Base-by-base conservation (phyloP, 768 basidiomycete species). In the Lentinula raphanica region DNA sequence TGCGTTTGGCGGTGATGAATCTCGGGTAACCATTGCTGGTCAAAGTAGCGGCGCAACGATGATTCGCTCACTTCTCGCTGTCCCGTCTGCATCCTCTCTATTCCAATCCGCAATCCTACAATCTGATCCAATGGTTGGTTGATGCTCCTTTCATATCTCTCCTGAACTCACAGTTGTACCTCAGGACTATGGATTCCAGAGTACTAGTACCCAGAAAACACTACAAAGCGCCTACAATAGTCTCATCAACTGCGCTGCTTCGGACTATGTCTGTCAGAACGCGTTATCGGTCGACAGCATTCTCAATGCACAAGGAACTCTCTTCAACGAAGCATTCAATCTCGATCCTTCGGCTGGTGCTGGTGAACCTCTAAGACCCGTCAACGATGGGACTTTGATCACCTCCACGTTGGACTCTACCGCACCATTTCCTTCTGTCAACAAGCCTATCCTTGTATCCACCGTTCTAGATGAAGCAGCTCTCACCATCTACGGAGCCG, bases 91-190 rank as follows among this genome's bases (percentile, higher is more conserved):
- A 0, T 77, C 81, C 21, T 76, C 81, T 1, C 74, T 93, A 50
- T 95, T 95, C 77, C 75, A 79, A 58, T 87, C 81, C 53, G 90
- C 86, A 0, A 92, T 93, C 58, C 67, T 94, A 19, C 92, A 95
- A 55, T 93, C 91, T 0, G 94, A 94, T 65, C 89, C 93, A 2
- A 90, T 94, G 83, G 90, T 88, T 64, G 58, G 79, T 65, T 21
- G 0, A 49, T 11, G 2, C 27, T 35, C 9, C 19, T 29, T 35
- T 31, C 40, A 31, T 38, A 56, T 6, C 29, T 46, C 17, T 12
- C 5, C 36, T 27, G 19, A 29, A 56, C 62, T 60, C 28, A 58
- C 48, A 21, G 51, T n/a, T 58, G 31, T 15, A 3, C 13, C 36
- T 13, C 60, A 91, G 90, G 79, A 87, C 68, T 92, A 81, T 64